Evolutionary conservation across 371 early-diverging fungal genomes (phyloP), one percentile per base, ranked within the genome.

Genomic region (Enterocytospora artemiae): DNA sequence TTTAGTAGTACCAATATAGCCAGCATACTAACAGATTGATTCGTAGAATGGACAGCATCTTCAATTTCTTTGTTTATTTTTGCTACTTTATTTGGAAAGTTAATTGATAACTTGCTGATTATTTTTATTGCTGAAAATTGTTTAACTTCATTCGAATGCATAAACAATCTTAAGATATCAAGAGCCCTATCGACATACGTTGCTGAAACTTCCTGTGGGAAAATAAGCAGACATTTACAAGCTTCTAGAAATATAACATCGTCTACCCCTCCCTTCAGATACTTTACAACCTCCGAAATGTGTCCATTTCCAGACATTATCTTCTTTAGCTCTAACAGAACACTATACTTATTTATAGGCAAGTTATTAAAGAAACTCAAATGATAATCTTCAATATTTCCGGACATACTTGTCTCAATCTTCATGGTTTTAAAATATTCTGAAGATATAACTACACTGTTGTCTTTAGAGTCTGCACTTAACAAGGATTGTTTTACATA

Each of bases 1-100:
- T 68, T 70, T 24, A 77, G 58, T 41, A 77, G 64, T 7, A 68
- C 69, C 12, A 51, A 27, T 32, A 77, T 74, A 22, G 73, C 65
- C 12, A 75, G 51, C 59, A 77, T 71, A 1, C 69, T 63, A 9
- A 77, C 51, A 3, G 59, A 57, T 55, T 63, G 70, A 32, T 52
- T 59, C 18, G 45, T 52, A 16, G 32, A 20, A 20, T 71, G 61
- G 46, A 73, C 68, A 20, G 65, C 44, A 41, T 70, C 67, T 53
- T 77, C 78, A 20, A 77, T 58, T 36, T 73, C 70, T 62, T 45
- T 67, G 43, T 73, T 65, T 14, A 65, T 43, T 20, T 62, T 52
- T 16, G 37, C 52, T 28, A 70, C 34, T 39, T 77, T 75, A n/a
- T 63, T 55, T 14, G 71, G 69, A 64, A 63, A 77, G 16, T 53